These are phyloP conservation scores for Simplicillium sp. DNA, from an alignment of 2,329 filamentous ascomycete species.

Conservation along the genomic window DNA sequence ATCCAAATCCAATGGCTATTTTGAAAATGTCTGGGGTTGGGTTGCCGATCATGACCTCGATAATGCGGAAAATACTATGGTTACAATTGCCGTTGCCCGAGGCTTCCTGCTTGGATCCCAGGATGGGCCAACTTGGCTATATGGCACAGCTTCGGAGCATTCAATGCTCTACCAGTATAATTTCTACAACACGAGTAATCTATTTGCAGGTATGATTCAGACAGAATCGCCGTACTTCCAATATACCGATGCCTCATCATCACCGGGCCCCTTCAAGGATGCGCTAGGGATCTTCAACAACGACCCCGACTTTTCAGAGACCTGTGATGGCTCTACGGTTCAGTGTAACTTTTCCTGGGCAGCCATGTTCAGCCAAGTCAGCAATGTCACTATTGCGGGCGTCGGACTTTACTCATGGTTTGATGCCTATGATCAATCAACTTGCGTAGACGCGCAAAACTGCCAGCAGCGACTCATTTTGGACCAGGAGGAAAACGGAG, in stretches of 20 bases:
- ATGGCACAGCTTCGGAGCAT: slow-evolving; percentile 39
- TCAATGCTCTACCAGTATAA: slow-evolving; percentile 40
- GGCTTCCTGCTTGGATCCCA: slow-evolving; percentile 15
- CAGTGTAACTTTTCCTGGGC: slow-evolving; percentile 6
- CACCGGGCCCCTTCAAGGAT: neutral
- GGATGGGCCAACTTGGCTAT: slow-evolving; percentile 20
- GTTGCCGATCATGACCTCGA: slow-evolving; percentile 46
- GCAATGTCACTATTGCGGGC: slow-evolving; percentile 10
- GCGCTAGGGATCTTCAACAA: slow-evolving; percentile 1
- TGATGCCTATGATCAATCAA: slow-evolving; percentile 9
- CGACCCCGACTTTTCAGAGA: neutral
- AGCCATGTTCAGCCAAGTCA: slow-evolving; percentile 7
- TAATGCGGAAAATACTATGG: slow-evolving; percentile 11
- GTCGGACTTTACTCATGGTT: slow-evolving; percentile 16
- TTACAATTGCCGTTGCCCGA: slow-evolving; percentile 21
- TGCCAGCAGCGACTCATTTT: slow-evolving; percentile 8
- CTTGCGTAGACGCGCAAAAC: slow-evolving; percentile 10
- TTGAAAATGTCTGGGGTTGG: slow-evolving; percentile 52
- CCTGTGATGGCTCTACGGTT: neutral
- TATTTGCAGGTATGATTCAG: slow-evolving; percentile 55
- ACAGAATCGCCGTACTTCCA: slow-evolving; percentile 58
- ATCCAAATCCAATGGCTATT: slow-evolving; percentile 30
- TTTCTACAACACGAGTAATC: slow-evolving; percentile 32
- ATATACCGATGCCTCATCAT: slow-evolving; percentile 19
- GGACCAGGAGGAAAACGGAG: slow-evolving; percentile 1